Conservation (phyloP, 2,329 filamentous ascomycete genomes). For the Epicoccum nigrum region DNA sequence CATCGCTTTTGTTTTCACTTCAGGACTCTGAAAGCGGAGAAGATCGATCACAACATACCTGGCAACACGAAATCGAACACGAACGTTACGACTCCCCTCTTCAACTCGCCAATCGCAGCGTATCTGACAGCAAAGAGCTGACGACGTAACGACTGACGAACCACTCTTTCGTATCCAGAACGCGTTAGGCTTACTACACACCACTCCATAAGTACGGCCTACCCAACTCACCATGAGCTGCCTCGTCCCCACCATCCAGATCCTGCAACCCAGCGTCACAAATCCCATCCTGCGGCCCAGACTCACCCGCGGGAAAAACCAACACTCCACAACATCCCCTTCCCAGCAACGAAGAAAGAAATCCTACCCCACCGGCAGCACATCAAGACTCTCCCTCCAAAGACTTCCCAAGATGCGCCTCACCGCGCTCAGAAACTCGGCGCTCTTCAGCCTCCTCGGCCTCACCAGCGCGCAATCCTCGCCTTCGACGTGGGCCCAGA, state of each 20-base stretch:
- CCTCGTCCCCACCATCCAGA: slow-evolving; percentile 7
- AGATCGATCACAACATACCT: not conserved
- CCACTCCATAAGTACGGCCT: not conserved
- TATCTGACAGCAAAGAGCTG: not conserved
- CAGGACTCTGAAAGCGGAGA: not conserved
- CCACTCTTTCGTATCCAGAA: slow-evolving; percentile 1
- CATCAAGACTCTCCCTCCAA: not conserved
- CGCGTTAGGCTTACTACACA: not conserved
- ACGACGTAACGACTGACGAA: slow-evolving; percentile 2
- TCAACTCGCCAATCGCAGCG: slow-evolving; percentile 6
- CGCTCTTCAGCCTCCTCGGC: slow-evolving; percentile 22
- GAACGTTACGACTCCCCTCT: not conserved
- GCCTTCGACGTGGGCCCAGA: slow-evolving; percentile 12
- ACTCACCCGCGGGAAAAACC: not conserved
- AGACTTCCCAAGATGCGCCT: slow-evolving; percentile 20
- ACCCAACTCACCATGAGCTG: slow-evolving; percentile 3
- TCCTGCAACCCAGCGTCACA: slow-evolving; percentile 8
- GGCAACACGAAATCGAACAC: slow-evolving; percentile 6
- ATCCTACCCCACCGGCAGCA: not conserved
- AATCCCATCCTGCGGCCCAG: slow-evolving; percentile 6
- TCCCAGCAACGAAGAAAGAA: not conserved
- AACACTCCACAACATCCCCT: not conserved
- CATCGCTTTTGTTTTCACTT: not conserved
- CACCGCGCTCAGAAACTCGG: slow-evolving; percentile 11
- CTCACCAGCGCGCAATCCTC: slow-evolving; percentile 13